Base-by-base conservation (phyloP, 805 yeast genomes). In the Jamesozyma piceae region DNA sequence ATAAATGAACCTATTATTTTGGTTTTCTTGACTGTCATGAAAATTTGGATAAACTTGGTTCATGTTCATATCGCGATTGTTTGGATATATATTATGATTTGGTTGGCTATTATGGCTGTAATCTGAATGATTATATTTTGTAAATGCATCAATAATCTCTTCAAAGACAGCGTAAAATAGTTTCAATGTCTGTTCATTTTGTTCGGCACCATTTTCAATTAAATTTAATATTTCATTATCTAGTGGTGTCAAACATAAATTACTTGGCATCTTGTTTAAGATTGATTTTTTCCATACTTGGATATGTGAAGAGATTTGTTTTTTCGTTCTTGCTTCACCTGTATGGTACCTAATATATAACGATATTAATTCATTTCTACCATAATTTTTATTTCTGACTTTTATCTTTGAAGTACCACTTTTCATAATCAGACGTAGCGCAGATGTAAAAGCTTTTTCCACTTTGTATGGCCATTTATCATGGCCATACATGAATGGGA, bases 281-380 rank as follows among this genome's bases (percentile, higher is more conserved):
- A 61, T 58, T 4, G 64, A 53, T 39, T 90, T 87, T 63, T 90
- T 90, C 62, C 90, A 79, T n/a, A 90, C 97, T 67, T 90, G 98
- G 47, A 92, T 85, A 61, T 92, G 98, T 41, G 90, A 80, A 2
- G 94, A 82, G 2, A 90, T 95, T 69, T 90, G 98, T 59, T 92
- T 92, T 50, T 96, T 74, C 2, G 95, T 77, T 56, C 98, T 76
- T 38, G 67, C 59, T 62, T 86, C 85, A 34, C 92, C 90, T 1
- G 96, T 86, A 52, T 78, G 77, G 43, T 78, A 77, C 42, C 73
- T 63, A 43, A 90, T 86, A 57, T 78, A 90, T 58, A 88, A 89
- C 8, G 95, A 80, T 42, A 90, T 87, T 45, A 90, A 72, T 68
- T 92, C 97, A 64, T 92, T 92, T 47, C 98, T 72, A n/a, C 98